These are phyloP conservation scores for Fusarium napiforme DNA, from an alignment of 2,329 filamentous ascomycete species.

Conservation along the genomic window DNA sequence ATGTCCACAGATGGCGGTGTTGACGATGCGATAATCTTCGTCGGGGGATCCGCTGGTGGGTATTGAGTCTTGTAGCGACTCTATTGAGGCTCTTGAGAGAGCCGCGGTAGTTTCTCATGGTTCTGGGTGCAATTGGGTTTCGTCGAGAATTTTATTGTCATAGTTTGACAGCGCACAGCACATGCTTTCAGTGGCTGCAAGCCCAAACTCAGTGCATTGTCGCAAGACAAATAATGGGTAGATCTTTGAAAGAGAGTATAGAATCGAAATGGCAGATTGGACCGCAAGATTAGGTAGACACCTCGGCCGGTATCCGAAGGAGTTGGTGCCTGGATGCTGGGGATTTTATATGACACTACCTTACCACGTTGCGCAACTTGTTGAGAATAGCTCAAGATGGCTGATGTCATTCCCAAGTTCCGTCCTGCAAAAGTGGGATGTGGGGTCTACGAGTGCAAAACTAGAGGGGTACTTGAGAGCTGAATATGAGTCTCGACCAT, in stretches of 20 bases:
- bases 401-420: conserved; percentile 44
- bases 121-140: conserved; percentile 19
- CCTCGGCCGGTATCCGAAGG: not conserved
- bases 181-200: conserved; percentile 31
- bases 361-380: conserved; percentile 27
- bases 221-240: not conserved
- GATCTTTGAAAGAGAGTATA: conserved; percentile 11
- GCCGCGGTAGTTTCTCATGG: conserved; percentile 40
- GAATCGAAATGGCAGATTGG: not conserved
- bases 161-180: conserved; percentile 28
- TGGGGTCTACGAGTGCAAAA: not conserved
- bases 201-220: conserved; percentile 25
- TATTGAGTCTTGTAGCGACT: conserved; percentile 28
- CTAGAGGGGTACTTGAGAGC: conserved; percentile 19
- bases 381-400: conserved; percentile 35
- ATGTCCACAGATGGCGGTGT: conserved; percentile 34
- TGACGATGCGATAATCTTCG: conserved; percentile 32
- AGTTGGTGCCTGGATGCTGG: not conserved
- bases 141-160: conserved; percentile 8
- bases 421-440: conserved; percentile 34
- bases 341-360: conserved; percentile 23
- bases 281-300: not conserved
- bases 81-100: conserved; percentile 38
- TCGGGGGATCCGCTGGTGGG: conserved; percentile 27
- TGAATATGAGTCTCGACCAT: not conserved